Base-by-base conservation (phyloP, 768 basidiomycete species). In the Rhodotorula toruloides region DNA sequence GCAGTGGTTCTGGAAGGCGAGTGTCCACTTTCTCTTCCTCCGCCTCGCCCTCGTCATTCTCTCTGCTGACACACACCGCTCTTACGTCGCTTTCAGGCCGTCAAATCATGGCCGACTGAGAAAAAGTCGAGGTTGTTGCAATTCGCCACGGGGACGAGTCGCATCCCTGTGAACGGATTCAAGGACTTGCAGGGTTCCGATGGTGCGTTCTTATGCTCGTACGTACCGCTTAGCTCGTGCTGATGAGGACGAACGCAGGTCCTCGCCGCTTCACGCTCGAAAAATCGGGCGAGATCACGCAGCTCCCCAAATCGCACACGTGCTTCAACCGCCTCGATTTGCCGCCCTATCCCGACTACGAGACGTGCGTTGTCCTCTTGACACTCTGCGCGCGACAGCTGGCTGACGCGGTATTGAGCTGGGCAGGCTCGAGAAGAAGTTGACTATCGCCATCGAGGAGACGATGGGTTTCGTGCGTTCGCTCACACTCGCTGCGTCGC, bases 1-100 rank as follows among this genome's bases (percentile, higher is more conserved):
- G 62, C 91, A 97, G 76, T 99, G 96, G 96, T 99, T 99, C 87
- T 99, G 96, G 96, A 91, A 97, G 80, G 92, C 91, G 25, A 22
- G 56, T 17, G 6, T n/a, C 47, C n/a, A n/a, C n/a, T n/a, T n/a
- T n/a, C n/a, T n/a, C 19, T 42, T 17, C 39, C 49, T 8, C 8
- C 31, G 11, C 17, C 31, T 49, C 31, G 3, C 36, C 4, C 32
- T 25, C 27, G n/a, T n/a, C n/a, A n/a, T n/a, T 52, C 50, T 39
- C 52, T 7, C 36, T 25, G 2, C 36, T 19, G 31, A 10, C 25
- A 9, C 22, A 37, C 22, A 21, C 19, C 34, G 4, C 9, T 5
- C 34, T 10, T 25, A 1, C 0, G 22, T 7, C 53, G 16, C 27
- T n/a, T 13, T 32, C 63, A 65, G 52, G 71, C 72, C 74, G 90